Conservation (phyloP, 1,284 basidiomycete genomes). For the Pyrrhoderma noxium region DNA sequence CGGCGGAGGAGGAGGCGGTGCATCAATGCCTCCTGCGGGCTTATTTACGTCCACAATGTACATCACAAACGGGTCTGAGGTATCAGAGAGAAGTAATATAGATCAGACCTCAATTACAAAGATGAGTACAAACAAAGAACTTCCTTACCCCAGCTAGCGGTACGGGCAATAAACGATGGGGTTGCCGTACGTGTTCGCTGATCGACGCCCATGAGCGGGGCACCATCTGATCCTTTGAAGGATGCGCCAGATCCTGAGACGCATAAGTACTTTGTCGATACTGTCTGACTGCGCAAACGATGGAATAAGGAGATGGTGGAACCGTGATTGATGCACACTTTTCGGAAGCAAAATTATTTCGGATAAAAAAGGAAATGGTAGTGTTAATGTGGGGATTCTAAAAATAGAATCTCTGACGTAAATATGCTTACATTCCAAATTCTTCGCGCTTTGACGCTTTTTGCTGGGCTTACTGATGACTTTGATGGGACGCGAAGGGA, state of each 20-base stretch:
- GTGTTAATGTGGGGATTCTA: no score
- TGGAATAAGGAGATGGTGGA: conserved; percentile 95
- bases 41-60: conserved; percentile 88
- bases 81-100: conserved; percentile 21
- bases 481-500: conserved; percentile 90
- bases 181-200: conserved; percentile 62
- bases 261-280: conserved; percentile 93
- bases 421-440: conserved; percentile 73
- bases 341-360: conserved; percentile 10
- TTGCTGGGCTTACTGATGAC: conserved; percentile 96
- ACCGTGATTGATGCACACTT: conserved; percentile 92
- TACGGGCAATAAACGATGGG: conserved; percentile 79
- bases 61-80: conserved; percentile 82
- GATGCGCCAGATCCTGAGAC: conserved; percentile 86
- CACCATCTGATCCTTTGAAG: conserved; percentile 86
- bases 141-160: conserved; percentile 74
- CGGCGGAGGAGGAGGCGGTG: conserved; percentile 68
- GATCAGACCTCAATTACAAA: background rate
- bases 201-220: conserved; percentile 74
- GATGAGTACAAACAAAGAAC: conserved; percentile 8
- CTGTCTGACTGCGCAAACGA: conserved; percentile 85
- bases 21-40: conserved; percentile 65
- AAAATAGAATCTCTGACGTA: conserved; percentile 14
- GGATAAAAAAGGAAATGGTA: no score
- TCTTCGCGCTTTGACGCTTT: conserved; percentile 91